Evolutionary conservation across 352 stramenopile species (phyloP).

Genomic region (Peronosclerospora sorghi): DNA sequence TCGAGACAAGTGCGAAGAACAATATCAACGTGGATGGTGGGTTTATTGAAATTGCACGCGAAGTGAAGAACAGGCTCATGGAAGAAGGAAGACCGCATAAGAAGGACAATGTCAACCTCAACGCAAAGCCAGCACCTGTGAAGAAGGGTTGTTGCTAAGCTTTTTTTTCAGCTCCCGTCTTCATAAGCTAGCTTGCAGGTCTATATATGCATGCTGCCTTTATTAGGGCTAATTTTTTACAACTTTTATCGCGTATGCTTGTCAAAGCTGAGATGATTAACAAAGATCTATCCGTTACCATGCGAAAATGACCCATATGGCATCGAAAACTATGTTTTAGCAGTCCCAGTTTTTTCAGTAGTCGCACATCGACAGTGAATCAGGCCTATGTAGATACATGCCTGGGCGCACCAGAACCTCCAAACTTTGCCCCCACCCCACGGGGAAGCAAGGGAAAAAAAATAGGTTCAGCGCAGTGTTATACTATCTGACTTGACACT

Average conservation of each 20-base stretch:
- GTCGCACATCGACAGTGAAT: too few relatives aligned
- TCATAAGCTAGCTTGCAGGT: conserved; percentile 8
- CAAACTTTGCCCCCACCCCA: too few relatives aligned
- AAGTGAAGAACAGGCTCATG: conserved; percentile 86
- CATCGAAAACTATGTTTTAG: too few relatives aligned
- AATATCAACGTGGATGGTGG: conserved; percentile 92
- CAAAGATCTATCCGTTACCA: too few relatives aligned
- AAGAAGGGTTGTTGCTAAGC: conserved; percentile 84
- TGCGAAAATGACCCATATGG: too few relatives aligned
- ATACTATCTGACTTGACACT: too few relatives aligned
- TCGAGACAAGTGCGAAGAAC: conserved; percentile 92
- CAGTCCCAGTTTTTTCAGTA: too few relatives aligned
- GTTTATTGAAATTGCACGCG: conserved; percentile 83
- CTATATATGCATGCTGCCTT: conserved; percentile 16
- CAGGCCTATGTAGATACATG: too few relatives aligned
- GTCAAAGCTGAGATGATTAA: too few relatives aligned
- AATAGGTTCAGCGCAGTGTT: too few relatives aligned
- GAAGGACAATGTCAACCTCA: conserved; percentile 78
- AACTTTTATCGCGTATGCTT: conserved; percentile 15
- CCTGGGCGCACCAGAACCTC: too few relatives aligned
- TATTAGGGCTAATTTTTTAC: conserved; percentile 26
- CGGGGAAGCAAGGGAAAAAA: too few relatives aligned
- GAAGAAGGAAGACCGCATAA: conserved; percentile 81
- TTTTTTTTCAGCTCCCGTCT: conserved; percentile 13
- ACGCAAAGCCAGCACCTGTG: conserved; percentile 46